These are phyloP conservation scores for Ascochyta viciae-villosae DNA, from an alignment of 2,329 filamentous ascomycete genomes.

Conservation along the genomic window DNA sequence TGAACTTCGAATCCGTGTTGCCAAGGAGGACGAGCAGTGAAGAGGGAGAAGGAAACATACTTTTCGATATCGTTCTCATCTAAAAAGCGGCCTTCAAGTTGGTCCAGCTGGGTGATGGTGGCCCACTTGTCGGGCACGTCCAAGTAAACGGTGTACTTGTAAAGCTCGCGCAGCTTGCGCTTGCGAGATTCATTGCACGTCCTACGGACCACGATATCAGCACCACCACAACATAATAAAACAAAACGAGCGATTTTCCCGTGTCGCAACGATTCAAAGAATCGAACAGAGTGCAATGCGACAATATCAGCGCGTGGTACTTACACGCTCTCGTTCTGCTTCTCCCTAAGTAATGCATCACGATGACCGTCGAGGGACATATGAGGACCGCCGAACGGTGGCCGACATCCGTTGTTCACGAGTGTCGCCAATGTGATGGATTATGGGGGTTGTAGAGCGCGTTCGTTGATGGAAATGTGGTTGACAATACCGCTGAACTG, in stretches of 20 bases:
- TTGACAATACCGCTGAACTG: slow-evolving; percentile 37
- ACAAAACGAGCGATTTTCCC: slow-evolving; percentile 50
- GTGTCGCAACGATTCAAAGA: slow-evolving; percentile 46
- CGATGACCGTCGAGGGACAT: slow-evolving; percentile 58
- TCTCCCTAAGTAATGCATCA: slow-evolving; percentile 50
- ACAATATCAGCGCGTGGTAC: slow-evolving; percentile 43
- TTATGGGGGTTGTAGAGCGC: slow-evolving; percentile 37
- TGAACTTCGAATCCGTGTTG: not conserved
- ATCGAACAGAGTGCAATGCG: slow-evolving; percentile 37
- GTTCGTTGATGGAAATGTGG: slow-evolving; percentile 46
- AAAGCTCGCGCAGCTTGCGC: slow-evolving; percentile 89
- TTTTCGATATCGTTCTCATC: slow-evolving; percentile 64
- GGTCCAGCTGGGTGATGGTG: slow-evolving; percentile 60
- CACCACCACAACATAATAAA: slow-evolving; percentile 48
- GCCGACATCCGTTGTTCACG: slow-evolving; percentile 58
- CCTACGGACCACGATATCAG: slow-evolving; percentile 47
- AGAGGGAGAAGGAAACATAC: slow-evolving; percentile 52
- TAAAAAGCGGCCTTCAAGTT: slow-evolving; percentile 62
- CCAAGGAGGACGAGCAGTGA: not conserved
- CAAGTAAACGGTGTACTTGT: slow-evolving; percentile 71
- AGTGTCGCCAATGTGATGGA: slow-evolving; percentile 51
- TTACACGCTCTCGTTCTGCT: slow-evolving; percentile 55
- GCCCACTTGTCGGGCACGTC: slow-evolving; percentile 55
- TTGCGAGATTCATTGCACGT: slow-evolving; percentile 78
- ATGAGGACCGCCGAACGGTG: slow-evolving; percentile 49